Conservation (phyloP, 73 alveolate genomes). For the Diophrys sp. region DNA sequence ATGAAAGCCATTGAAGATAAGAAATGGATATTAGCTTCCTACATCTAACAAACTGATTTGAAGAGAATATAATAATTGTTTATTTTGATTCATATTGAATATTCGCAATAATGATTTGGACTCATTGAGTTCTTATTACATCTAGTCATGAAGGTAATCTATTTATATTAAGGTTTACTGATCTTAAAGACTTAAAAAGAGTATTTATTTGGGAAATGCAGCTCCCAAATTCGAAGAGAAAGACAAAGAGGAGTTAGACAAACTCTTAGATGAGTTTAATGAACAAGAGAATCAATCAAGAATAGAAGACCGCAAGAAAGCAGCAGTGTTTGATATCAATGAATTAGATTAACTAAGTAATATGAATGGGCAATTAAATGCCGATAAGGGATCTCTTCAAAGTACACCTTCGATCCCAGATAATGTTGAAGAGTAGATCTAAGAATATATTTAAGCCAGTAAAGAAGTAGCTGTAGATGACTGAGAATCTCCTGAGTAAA, state of each 20-base stretch:
- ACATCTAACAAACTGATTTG: constrained; percentile 44
- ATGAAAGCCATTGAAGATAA: constrained; percentile 18
- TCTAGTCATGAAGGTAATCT: constrained; percentile 71
- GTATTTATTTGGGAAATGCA: neutral
- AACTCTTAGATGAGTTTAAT: neutral
- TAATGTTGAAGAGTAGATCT: too few relatives aligned
- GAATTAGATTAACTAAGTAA: neutral
- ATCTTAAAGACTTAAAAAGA: neutral
- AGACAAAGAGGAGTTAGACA: neutral
- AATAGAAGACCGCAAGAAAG: too few relatives aligned
- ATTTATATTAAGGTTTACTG: constrained; percentile 66
- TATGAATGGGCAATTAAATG: neutral
- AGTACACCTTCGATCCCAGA: too few relatives aligned
- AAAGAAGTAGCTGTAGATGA: neutral
- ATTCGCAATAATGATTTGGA: constrained; percentile 56
- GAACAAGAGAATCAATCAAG: neutral
- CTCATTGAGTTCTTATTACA: constrained; percentile 60
- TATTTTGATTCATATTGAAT: constrained; percentile 57
- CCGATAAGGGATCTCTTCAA: neutral
- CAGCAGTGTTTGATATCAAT: neutral
- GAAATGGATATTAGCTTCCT: constrained; percentile 4
- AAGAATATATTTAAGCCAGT: too few relatives aligned
- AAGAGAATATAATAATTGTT: constrained; percentile 46
- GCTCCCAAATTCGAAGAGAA: neutral
- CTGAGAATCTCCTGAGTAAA: neutral